Evolutionary conservation across 139 green algal species (phyloP), one percentile per base, ranked within the genome.

Genomic region (Edaphochlamys debaryana): DNA sequence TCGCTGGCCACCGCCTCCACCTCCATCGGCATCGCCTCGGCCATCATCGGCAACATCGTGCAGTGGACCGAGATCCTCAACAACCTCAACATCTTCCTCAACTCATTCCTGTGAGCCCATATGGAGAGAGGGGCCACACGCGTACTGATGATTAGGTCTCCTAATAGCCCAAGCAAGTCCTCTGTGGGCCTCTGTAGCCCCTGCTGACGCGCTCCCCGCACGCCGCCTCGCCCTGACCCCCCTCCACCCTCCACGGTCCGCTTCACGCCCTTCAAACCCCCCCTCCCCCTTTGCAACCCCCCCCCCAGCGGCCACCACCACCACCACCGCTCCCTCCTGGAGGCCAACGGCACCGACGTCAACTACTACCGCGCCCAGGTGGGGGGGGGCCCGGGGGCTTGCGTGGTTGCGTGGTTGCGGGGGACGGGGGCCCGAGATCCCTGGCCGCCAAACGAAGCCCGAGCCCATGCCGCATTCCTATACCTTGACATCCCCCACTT

Each of bases 1-100:
- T 72, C 60, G 23, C 75, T 81, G 15, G 41, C 75, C 60, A 81
- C 60, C 60, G 75, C 75, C 75, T 71, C 75, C 75, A 71, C 60
- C 30, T 19, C 29, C 60, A 22, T 81, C 11, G 75, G 75, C 62
- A 48, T 63, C 9, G 75, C 22, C 2, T 30, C 13, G 15, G 60
- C 75, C 15, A 60, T 81, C 23, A 36, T 81, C 20, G 75, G 75
- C 75, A 81, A 81, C 75, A 13, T 81, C 29, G 75, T 71, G 60
- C 40, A 60, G 3, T 81, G 75, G 75, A 72, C 34, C 60, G 41
- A 60, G n/a, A 70, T 40, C 36, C 23, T 81, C 41, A 81, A 81
- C 40, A 22, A 54, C 11, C 45, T 54, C 45, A 54, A 54, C 45
- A 54, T 54, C 11, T n/a, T n/a, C 45, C 9, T 9, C 45, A 54